Evolutionary conservation across 1,284 basidiomycete species (phyloP), one percentile per base, ranked within the genome.

Genomic region (Inonotus obliquus): DNA sequence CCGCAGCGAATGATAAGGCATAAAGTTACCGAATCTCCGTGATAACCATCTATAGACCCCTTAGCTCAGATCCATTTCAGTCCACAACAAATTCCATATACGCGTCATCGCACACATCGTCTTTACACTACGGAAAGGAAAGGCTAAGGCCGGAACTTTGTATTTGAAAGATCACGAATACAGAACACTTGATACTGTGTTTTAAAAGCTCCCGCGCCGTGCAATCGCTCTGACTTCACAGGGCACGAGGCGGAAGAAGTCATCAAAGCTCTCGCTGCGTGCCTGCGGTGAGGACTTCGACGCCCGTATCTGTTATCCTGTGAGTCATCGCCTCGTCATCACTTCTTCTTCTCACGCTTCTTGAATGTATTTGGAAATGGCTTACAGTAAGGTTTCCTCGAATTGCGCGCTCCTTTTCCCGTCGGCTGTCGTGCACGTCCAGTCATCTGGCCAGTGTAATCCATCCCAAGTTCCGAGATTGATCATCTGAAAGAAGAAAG

Each of bases 391-490:
- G 0, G 95, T 97, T 69, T 98, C 96, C 74, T 98, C 96, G 70
- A 97, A 98, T 70, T 98, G 96, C 4, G 96, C 96, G 66, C 91
- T 94, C 64, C 82, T 81, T 72, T 90, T 89, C 32, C 95, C 96
- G 74, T 98, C 95, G 2, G 81, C 74, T 2, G 96, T 98, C 19
- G 91, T 92, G 0, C 94, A 94, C 2, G 95, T 98, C 96, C 96
- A 98, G 69, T 92, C 87, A 72, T 94, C 91, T 25, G 88, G 87
- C 92, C 92, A 94, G 72, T 93, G 91, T 14, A 86, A 77, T 57
- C 86, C 81, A 49, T 81, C 81, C 84, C 84, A 87, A 66, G 80
- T 80, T 4, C 94, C 95, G 27, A 93, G 73, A 75, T 96, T 97
- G 69, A 97, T 88, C 95, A 98, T 98, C 89, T 93, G 67, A 39